Evolutionary conservation across 805 yeast species (phyloP).

Genomic region (Grigorovia jiainica): DNA sequence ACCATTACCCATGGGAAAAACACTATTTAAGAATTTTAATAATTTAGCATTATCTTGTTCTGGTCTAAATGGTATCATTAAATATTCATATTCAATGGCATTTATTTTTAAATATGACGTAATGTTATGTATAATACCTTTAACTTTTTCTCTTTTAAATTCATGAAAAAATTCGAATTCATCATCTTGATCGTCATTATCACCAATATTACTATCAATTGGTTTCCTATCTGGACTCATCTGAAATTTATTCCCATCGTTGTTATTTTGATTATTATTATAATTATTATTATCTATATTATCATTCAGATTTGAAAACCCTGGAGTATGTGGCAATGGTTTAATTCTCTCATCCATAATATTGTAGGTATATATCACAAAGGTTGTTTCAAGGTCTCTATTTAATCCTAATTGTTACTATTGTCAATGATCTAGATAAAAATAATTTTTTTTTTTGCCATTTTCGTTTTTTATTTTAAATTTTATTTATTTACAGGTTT

Average conservation of each 20-base stretch:
- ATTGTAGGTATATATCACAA: too few species aligned
- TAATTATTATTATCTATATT: background rate
- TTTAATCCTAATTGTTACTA: too few species aligned
- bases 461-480: background rate
- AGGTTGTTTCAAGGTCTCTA: too few species aligned
- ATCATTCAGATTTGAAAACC: constrained; percentile 1
- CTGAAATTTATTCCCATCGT: background rate
- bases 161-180: constrained; percentile 34
- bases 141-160: constrained; percentile 56
- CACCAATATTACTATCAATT: background rate
- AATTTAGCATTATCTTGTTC: constrained; percentile 53
- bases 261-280: background rate
- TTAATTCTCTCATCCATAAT: constrained; percentile 6
- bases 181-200: constrained; percentile 6
- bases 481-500: constrained; percentile 3
- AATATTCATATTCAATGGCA: constrained; percentile 63
- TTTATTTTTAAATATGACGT: constrained; percentile 63
- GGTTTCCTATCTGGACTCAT: background rate
- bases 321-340: constrained; percentile 9
- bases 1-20: constrained; percentile 51
- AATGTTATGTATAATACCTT: constrained; percentile 56
- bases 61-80: constrained; percentile 71
- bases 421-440: too few species aligned
- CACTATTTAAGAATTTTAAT: constrained; percentile 42
- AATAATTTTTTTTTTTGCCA: background rate